Conservation (phyloP, 148 eudicot species). For the Simmondsia chinensis region DNA sequence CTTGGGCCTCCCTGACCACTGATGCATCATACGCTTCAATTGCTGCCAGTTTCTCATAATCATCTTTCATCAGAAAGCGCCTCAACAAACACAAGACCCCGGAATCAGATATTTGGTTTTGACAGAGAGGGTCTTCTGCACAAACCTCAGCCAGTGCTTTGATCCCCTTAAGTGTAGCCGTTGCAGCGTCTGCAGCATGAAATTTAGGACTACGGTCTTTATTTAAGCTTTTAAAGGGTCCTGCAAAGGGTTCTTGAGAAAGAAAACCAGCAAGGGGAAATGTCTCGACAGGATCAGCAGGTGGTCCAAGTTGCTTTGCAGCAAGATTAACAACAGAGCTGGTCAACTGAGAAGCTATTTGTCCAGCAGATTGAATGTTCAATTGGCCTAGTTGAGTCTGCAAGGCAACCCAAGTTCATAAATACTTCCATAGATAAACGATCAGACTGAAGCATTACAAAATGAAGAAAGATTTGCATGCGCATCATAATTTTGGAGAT, state of each 20-base stretch:
- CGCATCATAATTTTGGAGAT: not conserved
- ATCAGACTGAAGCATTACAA: no score
- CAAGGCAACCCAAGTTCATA: slow-evolving; percentile 17
- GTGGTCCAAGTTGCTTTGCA: slow-evolving; percentile 51
- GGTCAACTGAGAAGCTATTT: slow-evolving; percentile 62
- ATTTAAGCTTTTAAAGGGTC: slow-evolving; percentile 55
- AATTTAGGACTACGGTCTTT: slow-evolving; percentile 54
- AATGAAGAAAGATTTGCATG: not conserved
- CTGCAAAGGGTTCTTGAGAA: slow-evolving; percentile 74
- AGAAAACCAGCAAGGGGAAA: slow-evolving; percentile 72
- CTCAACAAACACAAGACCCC: slow-evolving; percentile 81
- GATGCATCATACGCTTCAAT: slow-evolving; percentile 96
- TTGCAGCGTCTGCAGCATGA: slow-evolving; percentile 86
- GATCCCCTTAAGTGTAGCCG: slow-evolving; percentile 86
- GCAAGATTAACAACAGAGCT: slow-evolving; percentile 77
- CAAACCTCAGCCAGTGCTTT: slow-evolving; percentile 88
- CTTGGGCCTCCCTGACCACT: slow-evolving; percentile 55
- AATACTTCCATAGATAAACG: no score
- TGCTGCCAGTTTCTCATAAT: slow-evolving; percentile 94
- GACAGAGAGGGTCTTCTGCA: slow-evolving; percentile 62
- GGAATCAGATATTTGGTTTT: slow-evolving; percentile 56
- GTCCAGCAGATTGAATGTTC: slow-evolving; percentile 58
- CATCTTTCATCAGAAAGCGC: slow-evolving; percentile 79
- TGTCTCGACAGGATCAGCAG: slow-evolving; percentile 32
- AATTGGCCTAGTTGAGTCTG: slow-evolving; percentile 88